Percentiles rank a stretch among this genome's conserved stretches.
Conservation (phyloP, 1,284 basidiomycete genomes). For the Ceratobasidium sp. region DNA sequence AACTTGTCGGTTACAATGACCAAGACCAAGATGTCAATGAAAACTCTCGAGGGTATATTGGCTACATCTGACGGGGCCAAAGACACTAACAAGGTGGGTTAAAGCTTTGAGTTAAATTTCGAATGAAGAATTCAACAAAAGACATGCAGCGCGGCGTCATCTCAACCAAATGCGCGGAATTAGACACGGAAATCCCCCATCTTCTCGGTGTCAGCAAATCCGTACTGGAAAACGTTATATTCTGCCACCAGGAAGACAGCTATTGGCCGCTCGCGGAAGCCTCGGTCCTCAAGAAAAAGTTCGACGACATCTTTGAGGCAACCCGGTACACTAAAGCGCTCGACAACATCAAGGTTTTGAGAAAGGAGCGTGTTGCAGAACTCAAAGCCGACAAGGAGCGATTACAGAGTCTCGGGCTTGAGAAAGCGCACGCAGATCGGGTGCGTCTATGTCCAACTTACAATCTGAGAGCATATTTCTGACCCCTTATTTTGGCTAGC, state of each 20-base stretch:
- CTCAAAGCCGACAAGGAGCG: slow-evolving; percentile 95
- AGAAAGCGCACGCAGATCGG: slow-evolving; percentile 89
- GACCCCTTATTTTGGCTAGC: slow-evolving; percentile 57
- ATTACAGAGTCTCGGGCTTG: slow-evolving; percentile 81
- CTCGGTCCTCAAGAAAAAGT: slow-evolving; percentile 94
- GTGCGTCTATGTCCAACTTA: slow-evolving; percentile 52
- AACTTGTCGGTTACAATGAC: slow-evolving; percentile 95
- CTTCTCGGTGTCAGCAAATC: slow-evolving; percentile 96
- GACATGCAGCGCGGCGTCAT: slow-evolving; percentile 80
- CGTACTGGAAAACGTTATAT: slow-evolving; percentile 98
- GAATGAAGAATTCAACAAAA: background rate
- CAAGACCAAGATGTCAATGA: slow-evolving; percentile 95
- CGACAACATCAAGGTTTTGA: slow-evolving; percentile 88
- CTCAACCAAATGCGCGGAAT: slow-evolving; percentile 96
- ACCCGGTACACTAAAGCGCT: slow-evolving; percentile 98
- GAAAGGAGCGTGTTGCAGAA: slow-evolving; percentile 92
- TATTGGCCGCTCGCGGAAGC: slow-evolving; percentile 98
- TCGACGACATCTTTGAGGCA: slow-evolving; percentile 99
- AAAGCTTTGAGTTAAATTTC: background rate
- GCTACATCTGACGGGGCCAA: slow-evolving; percentile 74
- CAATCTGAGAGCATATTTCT: background rate
- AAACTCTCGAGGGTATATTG: slow-evolving; percentile 95
- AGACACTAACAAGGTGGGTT: slow-evolving; percentile 75
- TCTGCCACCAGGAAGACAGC: slow-evolving; percentile 99
- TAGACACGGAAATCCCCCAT: slow-evolving; percentile 94